A percentile compares a stretch with the other conserved stretches of the same genome.
Evolutionary conservation across 1,284 basidiomycete genomes (phyloP).

Genomic region (Ustilago hordei): DNA sequence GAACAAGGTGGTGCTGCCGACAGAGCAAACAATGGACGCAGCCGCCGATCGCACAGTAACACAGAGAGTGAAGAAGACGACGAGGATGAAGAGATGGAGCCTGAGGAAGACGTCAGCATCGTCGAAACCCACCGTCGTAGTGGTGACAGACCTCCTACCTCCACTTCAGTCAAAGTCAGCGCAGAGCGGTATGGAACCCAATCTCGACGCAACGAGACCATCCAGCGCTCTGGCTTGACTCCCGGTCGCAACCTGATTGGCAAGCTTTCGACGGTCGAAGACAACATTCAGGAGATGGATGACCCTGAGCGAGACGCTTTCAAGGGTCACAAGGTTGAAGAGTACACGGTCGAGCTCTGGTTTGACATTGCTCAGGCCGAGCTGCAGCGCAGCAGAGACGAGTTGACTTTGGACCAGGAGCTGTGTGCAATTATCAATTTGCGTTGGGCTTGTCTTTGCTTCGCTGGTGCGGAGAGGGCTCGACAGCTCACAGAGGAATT

Average conservation of each 20-base stretch:
- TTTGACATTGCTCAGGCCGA: slow-evolving; percentile 44
- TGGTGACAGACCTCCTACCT: background rate
- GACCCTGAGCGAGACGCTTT: slow-evolving; percentile 34
- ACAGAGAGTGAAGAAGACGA: slow-evolving; percentile 6
- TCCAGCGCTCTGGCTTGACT: background rate
- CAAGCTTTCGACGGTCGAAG: slow-evolving; percentile 38
- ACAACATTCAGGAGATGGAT: slow-evolving; percentile 45
- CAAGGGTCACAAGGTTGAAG: slow-evolving; percentile 33
- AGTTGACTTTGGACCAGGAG: slow-evolving; percentile 44
- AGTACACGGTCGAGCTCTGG: slow-evolving; percentile 47
- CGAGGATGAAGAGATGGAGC: slow-evolving; percentile 20
- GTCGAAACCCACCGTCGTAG: slow-evolving; percentile 10
- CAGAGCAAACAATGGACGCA: slow-evolving; percentile 2
- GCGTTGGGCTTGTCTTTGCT: slow-evolving; percentile 49
- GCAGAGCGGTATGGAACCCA: slow-evolving; percentile 28
- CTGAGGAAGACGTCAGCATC: slow-evolving; percentile 31
- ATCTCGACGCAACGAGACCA: slow-evolving; percentile 11
- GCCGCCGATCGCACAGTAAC: background rate
- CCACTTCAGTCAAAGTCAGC: background rate
- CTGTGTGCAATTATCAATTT: slow-evolving; percentile 45
- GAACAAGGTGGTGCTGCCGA: slow-evolving; percentile 4
- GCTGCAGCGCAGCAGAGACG: slow-evolving; percentile 25
- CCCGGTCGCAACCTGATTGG: slow-evolving; percentile 29
- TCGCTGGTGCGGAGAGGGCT: slow-evolving; percentile 42
- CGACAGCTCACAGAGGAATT: slow-evolving; percentile 42